Conservation (phyloP, 1,139 yeast species). For the Taphrina pruni region DNA sequence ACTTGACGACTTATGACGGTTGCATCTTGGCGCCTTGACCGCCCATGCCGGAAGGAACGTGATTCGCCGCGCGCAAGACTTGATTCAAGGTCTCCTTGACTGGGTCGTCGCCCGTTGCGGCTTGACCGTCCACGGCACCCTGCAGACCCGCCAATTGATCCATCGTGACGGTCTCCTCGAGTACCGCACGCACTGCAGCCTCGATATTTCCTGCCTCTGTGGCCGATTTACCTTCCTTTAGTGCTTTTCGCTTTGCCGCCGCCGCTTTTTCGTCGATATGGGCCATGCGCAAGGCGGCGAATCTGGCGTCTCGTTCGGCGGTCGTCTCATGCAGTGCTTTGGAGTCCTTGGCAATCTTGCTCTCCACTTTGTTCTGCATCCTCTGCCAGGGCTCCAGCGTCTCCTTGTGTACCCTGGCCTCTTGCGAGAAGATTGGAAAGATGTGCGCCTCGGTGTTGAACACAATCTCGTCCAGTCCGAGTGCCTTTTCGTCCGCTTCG, state of each 20-base stretch:
- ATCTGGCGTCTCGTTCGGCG: not conserved
- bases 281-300: constrained; percentile 10
- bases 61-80: constrained; percentile 2
- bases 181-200: constrained; percentile 11
- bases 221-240: constrained; percentile 23
- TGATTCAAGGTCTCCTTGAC: not conserved
- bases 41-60: constrained; percentile 20
- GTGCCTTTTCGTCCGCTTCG: constrained; percentile 61
- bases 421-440: constrained; percentile 64
- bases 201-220: constrained; percentile 15
- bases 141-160: constrained; percentile 17
- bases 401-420: constrained; percentile 3
- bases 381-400: constrained; percentile 29
- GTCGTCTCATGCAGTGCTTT: constrained; percentile 10
- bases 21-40: constrained; percentile 21
- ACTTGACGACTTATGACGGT: not conserved
- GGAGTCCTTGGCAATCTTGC: constrained; percentile 3
- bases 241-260: constrained; percentile 17
- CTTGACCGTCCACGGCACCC: not conserved
- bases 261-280: constrained; percentile 28
- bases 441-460: constrained; percentile 96
- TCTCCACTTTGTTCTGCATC: constrained; percentile 13
- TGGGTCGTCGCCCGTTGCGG: no score
- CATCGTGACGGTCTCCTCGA: constrained; percentile 26
- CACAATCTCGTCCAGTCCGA: constrained; percentile 70